phyloP scores from a whole-genome alignment of 352 stramenopile species.

The Halophytophthora polymorphica region DNA sequence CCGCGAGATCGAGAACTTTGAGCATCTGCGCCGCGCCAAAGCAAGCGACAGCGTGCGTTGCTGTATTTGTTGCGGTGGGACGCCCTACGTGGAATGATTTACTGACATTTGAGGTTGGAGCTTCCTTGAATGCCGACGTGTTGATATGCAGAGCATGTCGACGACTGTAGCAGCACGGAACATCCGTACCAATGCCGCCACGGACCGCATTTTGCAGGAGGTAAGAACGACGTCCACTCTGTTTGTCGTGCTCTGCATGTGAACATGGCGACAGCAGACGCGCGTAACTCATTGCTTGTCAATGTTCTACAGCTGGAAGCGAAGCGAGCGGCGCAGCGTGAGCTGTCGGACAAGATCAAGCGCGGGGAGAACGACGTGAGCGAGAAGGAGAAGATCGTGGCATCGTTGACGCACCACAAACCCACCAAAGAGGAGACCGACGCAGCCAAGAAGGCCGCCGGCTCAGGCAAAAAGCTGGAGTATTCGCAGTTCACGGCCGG shows the following conservation, averaged over 20 bases:
- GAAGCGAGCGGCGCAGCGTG: conserved; percentile 58
- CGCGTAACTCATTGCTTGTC: not conserved
- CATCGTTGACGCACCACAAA: conserved; percentile 59
- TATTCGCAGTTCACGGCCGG: conserved; percentile 89
- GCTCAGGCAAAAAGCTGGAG: conserved; percentile 33
- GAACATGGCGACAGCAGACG: not conserved
- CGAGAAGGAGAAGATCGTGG: conserved; percentile 75
- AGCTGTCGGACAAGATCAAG: conserved; percentile 66
- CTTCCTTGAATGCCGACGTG: not conserved
- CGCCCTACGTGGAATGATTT: no score
- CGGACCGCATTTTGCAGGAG: conserved; percentile 79
- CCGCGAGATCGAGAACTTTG: conserved; percentile 97
- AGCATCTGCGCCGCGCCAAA: conserved; percentile 87
- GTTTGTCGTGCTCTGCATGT: not conserved
- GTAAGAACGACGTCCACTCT: conserved; percentile 17
- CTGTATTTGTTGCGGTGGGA: not conserved
- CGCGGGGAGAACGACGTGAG: conserved; percentile 51
- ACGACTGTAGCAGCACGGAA: conserved; percentile 29
- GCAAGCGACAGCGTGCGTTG: conserved; percentile 31
- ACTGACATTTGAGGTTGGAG: no score
- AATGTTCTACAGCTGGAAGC: conserved; percentile 46
- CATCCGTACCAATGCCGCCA: conserved; percentile 83
- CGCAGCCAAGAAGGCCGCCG: conserved; percentile 7
- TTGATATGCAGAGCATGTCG: conserved; percentile 10
- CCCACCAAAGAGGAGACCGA: conserved; percentile 18